These are phyloP conservation scores for Didymella segeticola DNA, from an alignment of 2,329 filamentous ascomycete species.

Conservation along the genomic window DNA sequence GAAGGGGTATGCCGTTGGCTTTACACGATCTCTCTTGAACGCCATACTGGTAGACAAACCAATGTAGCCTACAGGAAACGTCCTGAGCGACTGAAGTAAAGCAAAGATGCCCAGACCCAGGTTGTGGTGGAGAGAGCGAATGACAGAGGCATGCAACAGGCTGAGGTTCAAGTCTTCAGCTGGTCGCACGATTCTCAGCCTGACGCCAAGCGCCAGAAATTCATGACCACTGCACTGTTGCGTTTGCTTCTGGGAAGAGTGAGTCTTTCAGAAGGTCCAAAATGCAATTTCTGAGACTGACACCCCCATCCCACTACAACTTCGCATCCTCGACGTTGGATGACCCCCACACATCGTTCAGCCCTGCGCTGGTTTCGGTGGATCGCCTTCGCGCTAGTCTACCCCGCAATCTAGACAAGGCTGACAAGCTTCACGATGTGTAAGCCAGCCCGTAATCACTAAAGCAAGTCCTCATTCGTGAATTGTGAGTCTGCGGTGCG, in stretches of 20 bases:
- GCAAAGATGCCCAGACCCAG: no score
- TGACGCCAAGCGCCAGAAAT: background rate
- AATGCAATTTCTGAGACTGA: no score
- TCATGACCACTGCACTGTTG: background rate
- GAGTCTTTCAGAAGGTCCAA: no score
- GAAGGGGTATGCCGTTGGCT: constrained; percentile 53
- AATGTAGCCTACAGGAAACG: no score
- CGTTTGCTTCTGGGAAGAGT: no score
- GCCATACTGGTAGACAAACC: constrained; percentile 25
- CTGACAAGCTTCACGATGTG: constrained; percentile 1
- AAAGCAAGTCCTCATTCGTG: background rate
- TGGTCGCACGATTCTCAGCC: constrained; percentile 2
- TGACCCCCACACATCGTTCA: background rate
- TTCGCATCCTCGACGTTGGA: no score
- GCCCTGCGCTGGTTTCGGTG: background rate
- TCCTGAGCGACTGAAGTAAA: no score
- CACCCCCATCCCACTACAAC: no score
- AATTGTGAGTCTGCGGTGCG: background rate
- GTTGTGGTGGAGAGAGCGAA: no score
- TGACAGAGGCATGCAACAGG: background rate
- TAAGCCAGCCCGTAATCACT: background rate
- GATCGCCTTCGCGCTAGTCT: background rate
- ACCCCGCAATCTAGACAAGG: constrained; percentile 3
- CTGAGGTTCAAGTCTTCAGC: background rate
- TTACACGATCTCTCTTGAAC: constrained; percentile 31